Evolutionary conservation across 352 stramenopile species (phyloP), one percentile per base, ranked within the genome.

Genomic region (Pythium plurisporium): DNA sequence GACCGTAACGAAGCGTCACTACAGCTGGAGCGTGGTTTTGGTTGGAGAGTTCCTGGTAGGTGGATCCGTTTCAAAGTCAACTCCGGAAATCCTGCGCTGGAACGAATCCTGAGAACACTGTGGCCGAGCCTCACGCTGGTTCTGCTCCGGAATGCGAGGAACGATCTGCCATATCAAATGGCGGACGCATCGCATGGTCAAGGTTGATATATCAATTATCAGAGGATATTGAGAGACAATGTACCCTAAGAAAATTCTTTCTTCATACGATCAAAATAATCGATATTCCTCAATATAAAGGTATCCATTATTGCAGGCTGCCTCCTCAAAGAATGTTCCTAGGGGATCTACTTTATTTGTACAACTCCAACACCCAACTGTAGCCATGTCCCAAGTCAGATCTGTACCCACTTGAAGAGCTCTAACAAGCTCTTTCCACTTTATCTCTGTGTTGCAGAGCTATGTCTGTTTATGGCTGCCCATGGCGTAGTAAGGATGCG

Each of bases 281-380:
- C n/a, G n/a, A n/a, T n/a, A n/a, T n/a, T n/a, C n/a, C n/a, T n/a
- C n/a, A n/a, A n/a, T 44, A 44, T 26, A 26, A n/a, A 33, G 41
- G 41, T 47, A 47, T 19, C 4, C 15, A 2, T 33, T 47, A 31
- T 19, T 20, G 12, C 22, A 33, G 41, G 41, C 8, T 20, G 12
- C 7, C 17, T 5, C 41, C 9, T 31, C 36, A 34, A 43, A 15
- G 47, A 43, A 36, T n/a, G 47, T 45, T 55, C 31, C n/a, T n/a
- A n/a, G n/a, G n/a, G n/a, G n/a, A n/a, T 42, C 41, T 23, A 29
- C 9, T 27, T 34, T 4, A 34, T 59, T 33, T 52, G n/a, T 40
- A 59, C 52, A 59, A 50, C 50, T 33, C 50, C 38, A 40, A 59
- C 51, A 59, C 22, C 14, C 2, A 27, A 49, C 19, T 63, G 55